phyloP scores from a whole-genome alignment of 371 early-diverging fungal species.

The Syncephalastrum sp. region DNA sequence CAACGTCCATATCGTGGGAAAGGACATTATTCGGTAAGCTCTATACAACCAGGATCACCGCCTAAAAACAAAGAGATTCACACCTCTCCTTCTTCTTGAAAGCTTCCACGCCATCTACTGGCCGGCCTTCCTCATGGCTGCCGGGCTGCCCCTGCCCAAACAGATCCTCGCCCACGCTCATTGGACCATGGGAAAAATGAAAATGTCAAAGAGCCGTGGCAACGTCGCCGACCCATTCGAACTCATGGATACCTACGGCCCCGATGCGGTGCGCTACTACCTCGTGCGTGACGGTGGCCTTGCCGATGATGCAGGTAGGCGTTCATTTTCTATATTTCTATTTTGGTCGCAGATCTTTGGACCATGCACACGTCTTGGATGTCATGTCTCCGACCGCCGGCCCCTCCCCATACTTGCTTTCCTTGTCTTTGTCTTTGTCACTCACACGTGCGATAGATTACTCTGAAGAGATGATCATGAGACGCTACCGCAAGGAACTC shows the following conservation, averaged over 20 bases:
- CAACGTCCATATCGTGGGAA: constrained; percentile 86
- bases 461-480: constrained; percentile 60
- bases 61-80: not conserved
- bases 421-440: constrained; percentile 10
- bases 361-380: too few species aligned
- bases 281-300: constrained; percentile 89
- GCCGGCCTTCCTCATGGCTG: constrained; percentile 94
- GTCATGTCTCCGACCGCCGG: too few species aligned
- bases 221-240: constrained; percentile 88
- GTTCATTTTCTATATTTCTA: too few species aligned
- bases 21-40: constrained; percentile 85
- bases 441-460: constrained; percentile 55
- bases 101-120: constrained; percentile 94
- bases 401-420: constrained; percentile 1
- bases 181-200: constrained; percentile 85
- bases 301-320: constrained; percentile 72
- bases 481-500: constrained; percentile 76
- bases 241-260: constrained; percentile 71
- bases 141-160: constrained; percentile 73
- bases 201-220: constrained; percentile 93
- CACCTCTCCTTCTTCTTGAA: constrained; percentile 7
- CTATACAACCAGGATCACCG: too few species aligned
- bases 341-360: too few species aligned
- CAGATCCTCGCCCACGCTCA: constrained; percentile 91
- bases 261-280: constrained; percentile 89